These are phyloP conservation scores for Umbelopsis ramanniana DNA, from an alignment of 192 early-diverging fungal species.

Conservation along the genomic window DNA sequence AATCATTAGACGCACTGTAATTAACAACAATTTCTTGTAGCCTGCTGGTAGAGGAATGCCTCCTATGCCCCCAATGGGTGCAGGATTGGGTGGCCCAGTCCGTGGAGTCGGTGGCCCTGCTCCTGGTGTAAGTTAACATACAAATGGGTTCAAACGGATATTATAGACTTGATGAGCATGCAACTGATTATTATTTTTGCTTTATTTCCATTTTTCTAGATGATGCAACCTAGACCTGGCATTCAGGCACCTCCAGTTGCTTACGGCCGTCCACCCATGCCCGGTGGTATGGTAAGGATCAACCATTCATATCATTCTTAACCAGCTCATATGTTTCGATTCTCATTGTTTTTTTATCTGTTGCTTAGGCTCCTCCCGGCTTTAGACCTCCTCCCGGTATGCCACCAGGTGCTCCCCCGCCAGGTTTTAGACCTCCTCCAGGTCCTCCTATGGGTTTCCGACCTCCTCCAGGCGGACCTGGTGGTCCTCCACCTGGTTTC, in stretches of 20 bases:
- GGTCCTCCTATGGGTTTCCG: conserved; percentile 69
- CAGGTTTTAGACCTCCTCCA: conserved; percentile 57
- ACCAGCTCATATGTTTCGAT: too few relatives aligned
- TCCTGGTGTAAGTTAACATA: conserved; percentile 50
- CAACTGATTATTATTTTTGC: neutral
- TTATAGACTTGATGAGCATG: neutral
- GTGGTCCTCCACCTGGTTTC: conserved; percentile 57
- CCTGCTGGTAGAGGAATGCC: conserved; percentile 76
- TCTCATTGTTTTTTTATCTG: too few relatives aligned
- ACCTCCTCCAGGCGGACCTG: conserved; percentile 51
- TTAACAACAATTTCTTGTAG: conserved; percentile 33
- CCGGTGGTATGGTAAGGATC: conserved; percentile 55
- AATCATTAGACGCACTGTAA: conserved; percentile 1
- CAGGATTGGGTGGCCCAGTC: conserved; percentile 87
- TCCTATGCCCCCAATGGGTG: conserved; percentile 45
- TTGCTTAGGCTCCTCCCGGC: conserved; percentile 45
- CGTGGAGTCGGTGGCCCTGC: conserved; percentile 95
- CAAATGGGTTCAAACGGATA: neutral
- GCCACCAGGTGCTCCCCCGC: conserved; percentile 58
- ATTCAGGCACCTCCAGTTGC: conserved; percentile 75
- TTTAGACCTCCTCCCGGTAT: conserved; percentile 66
- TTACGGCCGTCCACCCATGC: conserved; percentile 70
- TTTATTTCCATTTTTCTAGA: conserved; percentile 29
- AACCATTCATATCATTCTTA: neutral
- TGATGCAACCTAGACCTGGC: conserved; percentile 86